Percentiles rank a stretch among this genome's conserved stretches.
phyloP scores from a whole-genome alignment of 225 moss, liverwort and hornwort genomes.

The Marchantia paleacea region DNA sequence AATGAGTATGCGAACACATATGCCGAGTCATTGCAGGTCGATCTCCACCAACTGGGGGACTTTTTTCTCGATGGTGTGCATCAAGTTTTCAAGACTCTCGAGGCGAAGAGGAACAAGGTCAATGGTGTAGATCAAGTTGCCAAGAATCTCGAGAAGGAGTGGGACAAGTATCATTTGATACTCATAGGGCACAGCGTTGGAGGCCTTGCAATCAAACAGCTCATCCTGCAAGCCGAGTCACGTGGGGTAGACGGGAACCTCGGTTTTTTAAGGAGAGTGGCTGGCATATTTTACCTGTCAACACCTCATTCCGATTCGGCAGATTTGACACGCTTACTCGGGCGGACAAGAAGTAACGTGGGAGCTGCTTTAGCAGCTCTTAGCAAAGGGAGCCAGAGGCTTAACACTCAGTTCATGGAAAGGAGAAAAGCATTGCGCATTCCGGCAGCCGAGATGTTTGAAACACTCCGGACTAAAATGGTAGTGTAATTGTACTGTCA shows the following conservation, averaged over 20 bases:
- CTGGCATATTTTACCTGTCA: not conserved
- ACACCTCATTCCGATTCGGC: not conserved
- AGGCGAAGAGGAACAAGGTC: too few species aligned
- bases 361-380: not conserved
- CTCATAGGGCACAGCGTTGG: constrained; percentile 1
- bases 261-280: not conserved
- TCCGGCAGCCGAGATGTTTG: not conserved
- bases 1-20: not conserved
- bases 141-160: not conserved
- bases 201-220: not conserved
- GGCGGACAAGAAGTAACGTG: not conserved
- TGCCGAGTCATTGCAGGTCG: not conserved
- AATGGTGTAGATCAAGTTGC: too few species aligned
- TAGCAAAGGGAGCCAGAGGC: not conserved
- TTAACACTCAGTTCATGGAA: not conserved
- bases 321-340: not conserved
- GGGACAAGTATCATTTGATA: not conserved
- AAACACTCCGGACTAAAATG: not conserved
- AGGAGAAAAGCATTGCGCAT: not conserved
- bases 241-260: not conserved
- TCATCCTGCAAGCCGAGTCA: not conserved
- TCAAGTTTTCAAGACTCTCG: not conserved
- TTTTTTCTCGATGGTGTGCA: not conserved
- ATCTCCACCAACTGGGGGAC: not conserved
- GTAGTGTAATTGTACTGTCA: too few species aligned